Conservation (phyloP, 352 stramenopile species). For the Phytophthora boehmeriae region DNA sequence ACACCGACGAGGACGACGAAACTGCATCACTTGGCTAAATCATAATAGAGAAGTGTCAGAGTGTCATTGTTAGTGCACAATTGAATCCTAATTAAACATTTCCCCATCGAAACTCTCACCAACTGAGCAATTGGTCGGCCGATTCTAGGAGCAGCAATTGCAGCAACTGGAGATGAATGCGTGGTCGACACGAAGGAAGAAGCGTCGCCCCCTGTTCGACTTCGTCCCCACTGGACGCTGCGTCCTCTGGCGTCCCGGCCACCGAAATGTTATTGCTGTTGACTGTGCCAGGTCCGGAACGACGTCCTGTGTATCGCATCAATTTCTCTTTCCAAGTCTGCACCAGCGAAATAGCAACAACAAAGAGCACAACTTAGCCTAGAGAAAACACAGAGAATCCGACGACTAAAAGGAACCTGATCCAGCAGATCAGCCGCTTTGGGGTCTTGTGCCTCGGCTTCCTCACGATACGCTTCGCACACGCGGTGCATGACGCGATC, state of each 20-base stretch:
- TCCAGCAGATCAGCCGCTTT: slow-evolving; percentile 27
- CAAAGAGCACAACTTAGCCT: neutral
- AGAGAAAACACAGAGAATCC: neutral
- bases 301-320: slow-evolving; percentile 37
- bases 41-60: neutral
- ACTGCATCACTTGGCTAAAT: slow-evolving; percentile 19
- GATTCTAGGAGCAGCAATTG: slow-evolving; percentile 1
- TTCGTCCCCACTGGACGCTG: slow-evolving; percentile 6
- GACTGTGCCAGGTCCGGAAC: neutral
- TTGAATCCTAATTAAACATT: neutral
- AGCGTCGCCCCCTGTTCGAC: neutral
- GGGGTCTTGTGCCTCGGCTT: slow-evolving; percentile 21
- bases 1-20: slow-evolving; percentile 32
- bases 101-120: slow-evolving; percentile 11
- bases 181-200: slow-evolving; percentile 15
- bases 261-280: slow-evolving; percentile 7
- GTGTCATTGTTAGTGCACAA: neutral
- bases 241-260: neutral
- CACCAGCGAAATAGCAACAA: neutral
- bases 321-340: slow-evolving; percentile 55
- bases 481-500: slow-evolving; percentile 63
- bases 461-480: slow-evolving; percentile 45
- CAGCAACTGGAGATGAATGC: slow-evolving; percentile 5
- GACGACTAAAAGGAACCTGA: slow-evolving; percentile 22
- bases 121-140: slow-evolving; percentile 30